phyloP scores from a whole-genome alignment of 805 yeast species.

The Saturnispora galanensis region DNA sequence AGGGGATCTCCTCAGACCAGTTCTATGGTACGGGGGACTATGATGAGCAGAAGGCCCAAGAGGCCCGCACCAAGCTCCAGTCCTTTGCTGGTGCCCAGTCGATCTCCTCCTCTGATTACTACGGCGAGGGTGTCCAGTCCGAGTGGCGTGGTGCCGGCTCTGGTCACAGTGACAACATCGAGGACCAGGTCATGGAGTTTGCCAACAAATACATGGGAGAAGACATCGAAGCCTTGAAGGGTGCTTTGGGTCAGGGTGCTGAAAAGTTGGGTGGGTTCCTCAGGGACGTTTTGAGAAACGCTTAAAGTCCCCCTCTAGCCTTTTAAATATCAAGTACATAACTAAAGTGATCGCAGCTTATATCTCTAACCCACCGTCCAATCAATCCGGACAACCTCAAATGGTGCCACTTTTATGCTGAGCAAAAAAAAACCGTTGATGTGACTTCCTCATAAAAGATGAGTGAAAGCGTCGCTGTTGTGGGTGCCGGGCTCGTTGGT shows the following conservation, averaged over 20 bases:
- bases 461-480: slow-evolving; percentile 40
- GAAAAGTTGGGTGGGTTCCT: slow-evolving; percentile 75
- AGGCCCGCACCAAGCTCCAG: slow-evolving; percentile 74
- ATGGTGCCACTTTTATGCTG: background rate
- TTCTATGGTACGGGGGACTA: slow-evolving; percentile 80
- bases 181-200: slow-evolving; percentile 42
- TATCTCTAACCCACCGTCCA: no score
- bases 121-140: slow-evolving; percentile 55
- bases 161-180: slow-evolving; percentile 34
- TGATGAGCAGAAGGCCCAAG: slow-evolving; percentile 68
- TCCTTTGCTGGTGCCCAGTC: slow-evolving; percentile 79
- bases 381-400: no score
- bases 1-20: slow-evolving; percentile 94
- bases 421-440: no score
- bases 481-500: slow-evolving; percentile 92
- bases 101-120: slow-evolving; percentile 86
- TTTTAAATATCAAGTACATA: background rate
- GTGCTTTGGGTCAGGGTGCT: slow-evolving; percentile 91
- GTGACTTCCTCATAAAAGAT: slow-evolving; percentile 1
- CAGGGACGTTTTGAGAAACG: slow-evolving; percentile 66
- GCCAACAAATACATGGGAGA: slow-evolving; percentile 68
- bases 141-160: slow-evolving; percentile 16
- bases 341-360: no score
- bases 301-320: background rate
- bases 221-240: slow-evolving; percentile 81